Base-by-base conservation (phyloP, 2,329 filamentous ascomycete genomes). In the Plectosphaerella cucumerina region DNA sequence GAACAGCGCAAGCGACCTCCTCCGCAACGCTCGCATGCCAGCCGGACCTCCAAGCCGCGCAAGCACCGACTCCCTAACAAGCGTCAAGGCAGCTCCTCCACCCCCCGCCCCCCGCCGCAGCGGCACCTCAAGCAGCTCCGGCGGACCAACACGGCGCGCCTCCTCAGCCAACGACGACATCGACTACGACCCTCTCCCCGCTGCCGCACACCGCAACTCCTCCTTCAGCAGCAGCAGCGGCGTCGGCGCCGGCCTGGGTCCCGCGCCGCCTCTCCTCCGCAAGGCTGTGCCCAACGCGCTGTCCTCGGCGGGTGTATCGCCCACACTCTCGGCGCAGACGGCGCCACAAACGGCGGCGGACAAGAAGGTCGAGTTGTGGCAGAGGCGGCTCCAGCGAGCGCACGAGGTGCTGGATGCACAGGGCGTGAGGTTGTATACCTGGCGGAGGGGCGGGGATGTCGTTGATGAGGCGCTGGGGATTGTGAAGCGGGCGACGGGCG, bases 341-440 rank as follows among this genome's bases (percentile, higher is more conserved):
- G 26, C 26, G 8, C 26, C 26, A 8, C 69, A 69, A 2, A 65
- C 58, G 0, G 66, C 73, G 2, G 61, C 63, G 49, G 89, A 82
- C 65, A 90, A 87, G 70, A 86, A 89, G 57, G 73, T 90, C 50
- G 85, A 86, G 53, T 62, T 90, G 45, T 94, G 89, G 89, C 75
- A 77, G 54, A 78, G 84, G 50, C 72, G 89, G 39, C 81, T 89
- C 70, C 78, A 77, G 41, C 72, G 81, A 43, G 88, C 89, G 4
- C 82, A 87, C 56, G 71, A 82, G 26, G 67, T 72, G 37, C 73
- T 93, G 10, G 80, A 81, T n/a, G 70, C 74, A 5, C 72, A 84
- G 37, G 86, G 86, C 4, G 86, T 94, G 1, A 71, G 78, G 56
- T 64, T 94, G 34, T 82, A 87, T 56, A 89, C 80, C 18, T 94